Percentiles rank a stretch among this genome's conserved stretches.
These are phyloP conservation scores for Fusarium illudens DNA, from an alignment of 2,329 filamentous ascomycete genomes.

Conservation along the genomic window DNA sequence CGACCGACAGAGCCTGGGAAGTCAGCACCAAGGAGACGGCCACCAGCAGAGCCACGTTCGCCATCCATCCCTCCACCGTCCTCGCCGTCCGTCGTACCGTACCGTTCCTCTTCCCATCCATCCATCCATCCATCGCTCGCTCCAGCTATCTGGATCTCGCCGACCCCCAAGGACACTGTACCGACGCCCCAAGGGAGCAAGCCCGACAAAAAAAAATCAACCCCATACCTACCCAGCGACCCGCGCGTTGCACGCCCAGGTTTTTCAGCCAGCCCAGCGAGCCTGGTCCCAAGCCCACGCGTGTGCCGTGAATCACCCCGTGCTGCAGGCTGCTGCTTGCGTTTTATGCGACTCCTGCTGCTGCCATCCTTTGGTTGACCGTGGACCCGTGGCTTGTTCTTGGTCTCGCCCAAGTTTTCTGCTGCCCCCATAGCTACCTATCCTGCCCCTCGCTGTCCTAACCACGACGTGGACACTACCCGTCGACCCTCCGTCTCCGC, in stretches of 20 bases:
- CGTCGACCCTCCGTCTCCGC: slow-evolving; percentile 38
- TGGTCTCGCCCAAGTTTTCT: slow-evolving; percentile 8
- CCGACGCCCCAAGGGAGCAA: not conserved
- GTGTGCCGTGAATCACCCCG: slow-evolving; percentile 33
- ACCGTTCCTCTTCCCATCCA: not conserved
- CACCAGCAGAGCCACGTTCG: slow-evolving; percentile 26
- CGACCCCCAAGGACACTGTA: slow-evolving; percentile 1
- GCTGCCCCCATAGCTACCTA: slow-evolving; percentile 39
- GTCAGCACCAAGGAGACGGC: slow-evolving; percentile 33
- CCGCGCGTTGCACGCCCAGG: slow-evolving; percentile 20
- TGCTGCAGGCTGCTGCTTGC: slow-evolving; percentile 43
- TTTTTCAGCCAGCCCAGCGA: slow-evolving; percentile 2
- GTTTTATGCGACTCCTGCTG: slow-evolving; percentile 45
- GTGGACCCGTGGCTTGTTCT: slow-evolving; percentile 42
- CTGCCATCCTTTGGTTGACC: slow-evolving; percentile 42
- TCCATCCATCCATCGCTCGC: not conserved
- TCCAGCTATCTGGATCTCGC: not conserved
- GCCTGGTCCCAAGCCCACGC: slow-evolving; percentile 26
- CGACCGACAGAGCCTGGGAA: slow-evolving; percentile 35
- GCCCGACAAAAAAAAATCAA: slow-evolving; percentile 26
- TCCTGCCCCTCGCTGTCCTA: slow-evolving; percentile 25
- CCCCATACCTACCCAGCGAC: slow-evolving; percentile 10
- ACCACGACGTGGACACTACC: slow-evolving; percentile 41
- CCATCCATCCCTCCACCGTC: slow-evolving; percentile 23
- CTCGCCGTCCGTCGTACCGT: not conserved